Percentiles rank a stretch among this genome's conserved stretches.
Conservation (phyloP, 106 monocot species). For the Ottelia alismoides region DNA sequence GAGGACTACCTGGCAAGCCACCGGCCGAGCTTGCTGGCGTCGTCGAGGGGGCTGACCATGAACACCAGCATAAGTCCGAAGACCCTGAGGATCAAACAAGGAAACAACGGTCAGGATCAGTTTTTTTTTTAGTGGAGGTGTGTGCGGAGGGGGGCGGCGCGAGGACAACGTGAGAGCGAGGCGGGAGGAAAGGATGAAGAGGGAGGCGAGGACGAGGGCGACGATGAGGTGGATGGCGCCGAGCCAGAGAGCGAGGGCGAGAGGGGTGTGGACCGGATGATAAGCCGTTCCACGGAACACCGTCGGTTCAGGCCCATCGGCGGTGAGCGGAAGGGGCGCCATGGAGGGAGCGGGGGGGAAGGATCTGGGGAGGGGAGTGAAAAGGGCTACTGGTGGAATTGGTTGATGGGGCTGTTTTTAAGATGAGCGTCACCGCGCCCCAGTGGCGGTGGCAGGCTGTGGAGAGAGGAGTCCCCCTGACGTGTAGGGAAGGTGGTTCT, state of each 20-base stretch:
- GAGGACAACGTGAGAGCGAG: constrained; percentile 9
- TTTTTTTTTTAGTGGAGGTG: not conserved
- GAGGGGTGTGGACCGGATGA: constrained; percentile 24
- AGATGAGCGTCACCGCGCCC: too few species aligned
- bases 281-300: constrained; percentile 36
- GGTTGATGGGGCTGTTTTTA: too few species aligned
- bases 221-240: constrained; percentile 62
- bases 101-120: not conserved
- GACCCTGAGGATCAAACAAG: constrained; percentile 24
- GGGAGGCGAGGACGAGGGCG: constrained; percentile 28
- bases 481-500: too few species aligned
- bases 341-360: not conserved
- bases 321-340: not conserved
- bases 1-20: constrained; percentile 54
- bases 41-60: constrained; percentile 43
- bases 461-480: too few species aligned
- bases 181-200: constrained; percentile 48
- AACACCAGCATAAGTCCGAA: constrained; percentile 46
- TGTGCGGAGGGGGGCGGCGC: not conserved
- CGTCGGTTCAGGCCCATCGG: constrained; percentile 2
- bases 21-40: constrained; percentile 37
- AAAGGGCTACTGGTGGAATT: too few species aligned
- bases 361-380: not conserved
- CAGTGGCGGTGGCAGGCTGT: too few species aligned
- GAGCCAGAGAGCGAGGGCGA: constrained; percentile 62